phyloP scores from a whole-genome alignment of 805 yeast species.

The Priceomyces castillae region DNA sequence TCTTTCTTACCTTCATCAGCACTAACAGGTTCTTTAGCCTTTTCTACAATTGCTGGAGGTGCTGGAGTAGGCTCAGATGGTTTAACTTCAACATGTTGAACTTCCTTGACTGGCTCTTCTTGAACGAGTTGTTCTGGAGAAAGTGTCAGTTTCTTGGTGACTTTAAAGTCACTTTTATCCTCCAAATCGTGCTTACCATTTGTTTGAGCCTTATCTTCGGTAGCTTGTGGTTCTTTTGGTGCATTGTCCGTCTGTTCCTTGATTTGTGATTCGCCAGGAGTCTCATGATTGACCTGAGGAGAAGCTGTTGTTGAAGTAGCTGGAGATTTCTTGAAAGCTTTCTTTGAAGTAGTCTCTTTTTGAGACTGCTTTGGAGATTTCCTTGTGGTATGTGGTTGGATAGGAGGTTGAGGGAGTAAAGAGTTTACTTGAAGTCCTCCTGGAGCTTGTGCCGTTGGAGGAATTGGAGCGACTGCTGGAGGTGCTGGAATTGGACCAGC shows the following conservation, averaged over 20 bases:
- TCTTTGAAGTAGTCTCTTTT: neutral
- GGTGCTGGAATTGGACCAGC: slow-evolving; percentile 8
- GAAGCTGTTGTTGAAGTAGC: neutral
- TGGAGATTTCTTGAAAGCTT: neutral
- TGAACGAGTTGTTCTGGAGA: slow-evolving; percentile 9
- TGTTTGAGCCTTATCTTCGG: slow-evolving; percentile 6
- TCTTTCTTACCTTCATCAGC: no score
- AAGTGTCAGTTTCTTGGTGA: neutral
- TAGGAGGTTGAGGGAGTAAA: slow-evolving; percentile 4
- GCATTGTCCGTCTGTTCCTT: neutral
- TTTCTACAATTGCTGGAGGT: no score
- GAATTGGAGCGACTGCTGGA: slow-evolving; percentile 8
- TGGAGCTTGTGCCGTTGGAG: slow-evolving; percentile 9
- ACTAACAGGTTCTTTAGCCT: no score
- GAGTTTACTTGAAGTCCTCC: slow-evolving; percentile 1
- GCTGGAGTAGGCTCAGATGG: slow-evolving; percentile 5
- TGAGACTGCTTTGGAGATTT: slow-evolving; percentile 4
- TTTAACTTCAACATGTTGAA: no score
- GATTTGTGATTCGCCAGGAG: no score
- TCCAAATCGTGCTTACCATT: slow-evolving; percentile 38
- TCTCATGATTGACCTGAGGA: neutral
- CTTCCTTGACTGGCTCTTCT: slow-evolving; percentile 11
- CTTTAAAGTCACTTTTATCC: slow-evolving; percentile 27
- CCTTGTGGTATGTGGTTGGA: slow-evolving; percentile 1
- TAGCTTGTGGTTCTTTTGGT: neutral